phyloP scores from a whole-genome alignment of 495 filamentous ascomycete genomes.

The Aspergillus bertholletiae region DNA sequence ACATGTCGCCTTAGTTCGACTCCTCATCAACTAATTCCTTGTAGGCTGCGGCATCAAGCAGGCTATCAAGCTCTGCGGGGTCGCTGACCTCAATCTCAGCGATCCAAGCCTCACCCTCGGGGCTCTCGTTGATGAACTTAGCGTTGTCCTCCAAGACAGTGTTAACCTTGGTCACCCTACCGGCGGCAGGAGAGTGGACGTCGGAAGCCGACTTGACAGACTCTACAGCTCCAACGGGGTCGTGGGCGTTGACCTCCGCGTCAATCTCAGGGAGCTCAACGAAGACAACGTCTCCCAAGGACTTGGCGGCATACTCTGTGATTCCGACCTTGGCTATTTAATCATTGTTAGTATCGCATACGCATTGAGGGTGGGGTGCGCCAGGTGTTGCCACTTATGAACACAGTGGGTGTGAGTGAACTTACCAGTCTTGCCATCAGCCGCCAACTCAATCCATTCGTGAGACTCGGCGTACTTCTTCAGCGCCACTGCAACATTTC shows the following conservation, averaged over 20 bases:
- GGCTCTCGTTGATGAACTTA: conserved; percentile 76
- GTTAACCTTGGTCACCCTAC: conserved; percentile 73
- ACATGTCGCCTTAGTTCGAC: conserved; percentile 1
- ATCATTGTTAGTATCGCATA: background rate
- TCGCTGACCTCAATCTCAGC: conserved; percentile 76
- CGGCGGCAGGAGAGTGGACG: conserved; percentile 82
- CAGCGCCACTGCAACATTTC: conserved; percentile 38
- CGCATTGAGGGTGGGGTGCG: background rate
- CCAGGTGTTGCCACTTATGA: background rate
- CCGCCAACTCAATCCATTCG: conserved; percentile 90
- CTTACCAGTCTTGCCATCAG: conserved; percentile 57
- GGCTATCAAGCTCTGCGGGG: conserved; percentile 61
- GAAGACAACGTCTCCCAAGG: conserved; percentile 93
- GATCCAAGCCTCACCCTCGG: conserved; percentile 89
- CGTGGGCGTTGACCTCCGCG: conserved; percentile 62
- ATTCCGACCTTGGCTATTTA: conserved; percentile 75
- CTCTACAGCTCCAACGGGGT: conserved; percentile 90
- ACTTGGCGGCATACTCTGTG: conserved; percentile 82
- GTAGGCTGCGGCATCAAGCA: conserved; percentile 76
- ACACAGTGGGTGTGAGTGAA: background rate
- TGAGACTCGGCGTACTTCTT: conserved; percentile 97
- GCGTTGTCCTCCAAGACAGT: conserved; percentile 74
- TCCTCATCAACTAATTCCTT: conserved; percentile 61
- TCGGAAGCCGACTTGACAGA: conserved; percentile 97
- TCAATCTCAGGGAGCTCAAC: conserved; percentile 80